Evolutionary conservation across 2,329 filamentous ascomycete genomes (phyloP), one percentile per base, ranked within the genome.

Genomic region (Dothiorella sarmentorum): DNA sequence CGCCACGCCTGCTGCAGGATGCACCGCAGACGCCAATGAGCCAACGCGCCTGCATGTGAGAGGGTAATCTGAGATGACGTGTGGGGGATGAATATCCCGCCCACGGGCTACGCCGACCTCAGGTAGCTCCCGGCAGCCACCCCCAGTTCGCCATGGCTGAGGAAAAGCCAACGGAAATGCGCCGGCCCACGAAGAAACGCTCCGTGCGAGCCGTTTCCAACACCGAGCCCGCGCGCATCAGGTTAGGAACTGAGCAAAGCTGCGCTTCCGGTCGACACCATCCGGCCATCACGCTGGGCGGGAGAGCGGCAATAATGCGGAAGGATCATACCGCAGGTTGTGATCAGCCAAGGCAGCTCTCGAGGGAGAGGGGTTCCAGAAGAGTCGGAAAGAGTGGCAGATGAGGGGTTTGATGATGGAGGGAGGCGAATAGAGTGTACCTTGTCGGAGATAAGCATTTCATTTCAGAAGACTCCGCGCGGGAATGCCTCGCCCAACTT

Each of bases 201-300:
- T 37, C 45, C 45, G 45, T 37, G 29, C 45, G 31, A 51, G 18
- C 45, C 31, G 45, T 51, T 51, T 37, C 45, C 31, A 51, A 37
- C 26, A 51, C 29, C 45, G 45, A 24, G 29, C 29, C 29, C 31
- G 7, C n/a, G n/a, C n/a, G n/a, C n/a, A n/a, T n/a, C n/a, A n/a
- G n/a, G n/a, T n/a, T n/a, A n/a, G n/a, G n/a, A n/a, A n/a, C n/a
- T n/a, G n/a, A n/a, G n/a, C n/a, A n/a, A n/a, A n/a, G n/a, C n/a
- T n/a, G n/a, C n/a, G n/a, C n/a, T n/a, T n/a, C n/a, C n/a, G n/a
- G n/a, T n/a, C n/a, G n/a, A n/a, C n/a, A n/a, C n/a, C n/a, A n/a
- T n/a, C n/a, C n/a, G n/a, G n/a, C n/a, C n/a, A n/a, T n/a, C n/a
- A n/a, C n/a, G n/a, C 17, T 7, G 35, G 13, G 45, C 45, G 45